phyloP scores from a whole-genome alignment of 345 rosid species.

The Boechera divaricarpa region DNA sequence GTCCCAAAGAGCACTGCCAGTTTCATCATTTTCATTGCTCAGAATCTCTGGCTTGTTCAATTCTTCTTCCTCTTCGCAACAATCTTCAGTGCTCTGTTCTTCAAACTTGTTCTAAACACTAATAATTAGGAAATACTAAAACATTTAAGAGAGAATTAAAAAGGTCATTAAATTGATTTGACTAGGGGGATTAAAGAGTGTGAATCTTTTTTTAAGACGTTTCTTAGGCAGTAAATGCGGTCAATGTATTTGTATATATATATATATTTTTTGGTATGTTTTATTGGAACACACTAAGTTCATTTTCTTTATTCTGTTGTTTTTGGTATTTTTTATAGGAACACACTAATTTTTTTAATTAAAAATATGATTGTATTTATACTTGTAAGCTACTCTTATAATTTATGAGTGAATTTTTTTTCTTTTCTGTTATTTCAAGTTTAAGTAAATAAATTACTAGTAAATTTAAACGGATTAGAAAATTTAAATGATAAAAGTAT shows the following conservation, averaged over 20 bases:
- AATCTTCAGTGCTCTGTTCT: conserved; percentile 32
- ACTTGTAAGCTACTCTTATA: too few relatives aligned
- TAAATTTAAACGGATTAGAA: too few relatives aligned
- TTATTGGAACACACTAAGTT: conserved; percentile 22
- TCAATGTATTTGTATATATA: neutral
- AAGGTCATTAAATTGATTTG: conserved; percentile 6
- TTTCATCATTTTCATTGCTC: conserved; percentile 39
- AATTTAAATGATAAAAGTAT: too few relatives aligned
- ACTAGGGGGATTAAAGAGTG: neutral
- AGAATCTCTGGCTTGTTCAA: conserved; percentile 16
- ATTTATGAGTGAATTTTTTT: too few relatives aligned
- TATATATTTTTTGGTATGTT: conserved; percentile 12
- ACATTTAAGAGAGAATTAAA: neutral
- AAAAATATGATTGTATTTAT: too few relatives aligned
- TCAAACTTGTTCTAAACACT: conserved; percentile 56
- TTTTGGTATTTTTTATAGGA: too few relatives aligned
- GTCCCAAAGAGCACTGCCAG: conserved; percentile 87
- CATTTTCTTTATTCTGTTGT: neutral
- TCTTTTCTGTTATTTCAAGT: too few relatives aligned
- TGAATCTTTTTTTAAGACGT: conserved; percentile 9
- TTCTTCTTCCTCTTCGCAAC: conserved; percentile 26
- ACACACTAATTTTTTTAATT: too few relatives aligned
- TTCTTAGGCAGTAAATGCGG: conserved; percentile 24
- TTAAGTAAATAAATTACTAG: too few relatives aligned
- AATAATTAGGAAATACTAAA: neutral